These are phyloP conservation scores for Colletotrichum sp. DNA, from an alignment of 2,329 filamentous ascomycete species.

Conservation along the genomic window DNA sequence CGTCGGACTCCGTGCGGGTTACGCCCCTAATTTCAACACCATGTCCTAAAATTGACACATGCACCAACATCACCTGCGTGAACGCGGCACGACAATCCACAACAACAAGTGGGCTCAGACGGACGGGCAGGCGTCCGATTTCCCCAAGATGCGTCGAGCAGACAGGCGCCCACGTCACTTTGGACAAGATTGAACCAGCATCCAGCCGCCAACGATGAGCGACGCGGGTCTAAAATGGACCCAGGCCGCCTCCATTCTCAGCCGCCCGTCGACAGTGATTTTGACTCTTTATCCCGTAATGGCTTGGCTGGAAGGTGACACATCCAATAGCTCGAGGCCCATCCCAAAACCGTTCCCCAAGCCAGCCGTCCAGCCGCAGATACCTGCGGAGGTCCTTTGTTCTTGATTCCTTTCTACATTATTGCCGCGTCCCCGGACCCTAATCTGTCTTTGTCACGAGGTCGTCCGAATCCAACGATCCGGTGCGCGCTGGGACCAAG, in stretches of 20 bases:
- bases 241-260: neutral
- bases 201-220: neutral
- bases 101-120: neutral
- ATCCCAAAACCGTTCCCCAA: neutral
- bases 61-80: neutral
- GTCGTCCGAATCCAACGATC: neutral
- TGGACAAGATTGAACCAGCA: neutral
- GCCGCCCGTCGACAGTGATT: neutral
- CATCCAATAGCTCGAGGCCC: neutral
- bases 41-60: neutral
- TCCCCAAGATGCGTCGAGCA: neutral
- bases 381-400: neutral
- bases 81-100: neutral
- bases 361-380: neutral
- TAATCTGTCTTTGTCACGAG: constrained; percentile 13
- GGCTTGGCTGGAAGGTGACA: neutral
- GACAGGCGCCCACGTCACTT: neutral
- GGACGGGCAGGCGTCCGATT: neutral
- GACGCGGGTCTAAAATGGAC: neutral
- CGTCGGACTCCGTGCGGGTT: neutral
- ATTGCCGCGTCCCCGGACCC: neutral
- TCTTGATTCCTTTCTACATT: neutral
- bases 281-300: neutral
- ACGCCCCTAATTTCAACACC: neutral
- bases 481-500: constrained; percentile 5